phyloP scores from a whole-genome alignment of 2,329 filamentous ascomycete species.

The Claviceps humidiphila region DNA sequence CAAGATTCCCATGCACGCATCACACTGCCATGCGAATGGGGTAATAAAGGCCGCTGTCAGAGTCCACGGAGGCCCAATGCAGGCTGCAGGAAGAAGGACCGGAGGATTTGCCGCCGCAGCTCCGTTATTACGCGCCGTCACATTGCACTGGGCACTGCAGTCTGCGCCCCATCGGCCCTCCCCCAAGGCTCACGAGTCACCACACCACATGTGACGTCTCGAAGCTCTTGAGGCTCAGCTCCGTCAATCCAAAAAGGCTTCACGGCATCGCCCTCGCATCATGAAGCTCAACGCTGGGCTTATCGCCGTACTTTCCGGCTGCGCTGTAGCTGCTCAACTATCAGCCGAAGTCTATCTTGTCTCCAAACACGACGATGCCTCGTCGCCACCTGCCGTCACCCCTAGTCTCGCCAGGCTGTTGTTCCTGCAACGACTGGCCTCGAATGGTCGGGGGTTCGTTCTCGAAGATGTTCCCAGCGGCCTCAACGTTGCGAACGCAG shows the following conservation, averaged over 20 bases:
- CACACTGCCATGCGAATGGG: not conserved
- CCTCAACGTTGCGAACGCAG: constrained; percentile 30
- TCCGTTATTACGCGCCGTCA: constrained; percentile 1
- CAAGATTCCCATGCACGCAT: not conserved
- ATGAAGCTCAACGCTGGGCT: constrained; percentile 32
- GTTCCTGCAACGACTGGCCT: constrained; percentile 42
- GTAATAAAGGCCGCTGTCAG: not conserved
- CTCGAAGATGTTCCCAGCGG: constrained; percentile 31
- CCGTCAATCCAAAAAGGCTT: constrained; percentile 17
- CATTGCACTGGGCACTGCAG: not conserved
- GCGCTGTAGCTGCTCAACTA: constrained; percentile 24
- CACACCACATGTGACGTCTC: constrained; percentile 17
- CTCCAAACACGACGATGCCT: constrained; percentile 15
- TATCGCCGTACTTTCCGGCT: constrained; percentile 24
- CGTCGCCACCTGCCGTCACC: constrained; percentile 29
- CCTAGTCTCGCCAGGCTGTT: constrained; percentile 44
- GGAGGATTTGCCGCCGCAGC: constrained; percentile 7
- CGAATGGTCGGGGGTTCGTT: constrained; percentile 32
- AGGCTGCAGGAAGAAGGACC: not conserved
- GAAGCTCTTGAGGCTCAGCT: constrained; percentile 7
- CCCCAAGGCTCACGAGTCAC: not conserved
- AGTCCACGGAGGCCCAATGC: not conserved
- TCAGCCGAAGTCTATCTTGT: constrained; percentile 43
- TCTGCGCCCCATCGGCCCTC: too few relatives aligned
- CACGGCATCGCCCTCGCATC: constrained; percentile 16